phyloP scores from a whole-genome alignment of 441 rosid genomes.

The Euphorbia schlechtendalii region DNA sequence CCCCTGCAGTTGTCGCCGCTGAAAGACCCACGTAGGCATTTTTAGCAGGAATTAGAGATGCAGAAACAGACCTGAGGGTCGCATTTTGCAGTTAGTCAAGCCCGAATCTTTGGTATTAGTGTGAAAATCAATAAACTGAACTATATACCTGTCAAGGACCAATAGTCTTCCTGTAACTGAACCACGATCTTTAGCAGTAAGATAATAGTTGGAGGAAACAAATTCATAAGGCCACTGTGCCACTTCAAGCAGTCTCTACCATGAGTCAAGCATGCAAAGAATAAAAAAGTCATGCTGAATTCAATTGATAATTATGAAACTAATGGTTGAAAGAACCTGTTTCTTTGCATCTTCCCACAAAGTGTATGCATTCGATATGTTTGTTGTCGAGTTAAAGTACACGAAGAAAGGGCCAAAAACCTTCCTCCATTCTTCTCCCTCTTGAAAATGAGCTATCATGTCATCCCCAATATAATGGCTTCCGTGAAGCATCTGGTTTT shows the following conservation, averaged over 20 bases:
- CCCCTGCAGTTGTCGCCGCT: constrained; percentile 36
- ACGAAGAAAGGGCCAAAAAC: constrained; percentile 37
- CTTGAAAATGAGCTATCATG: constrained; percentile 26
- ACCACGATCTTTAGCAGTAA: constrained; percentile 34
- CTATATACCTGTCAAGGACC: constrained; percentile 38
- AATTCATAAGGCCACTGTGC: constrained; percentile 51
- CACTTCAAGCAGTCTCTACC: constrained; percentile 37
- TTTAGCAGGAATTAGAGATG: constrained; percentile 32
- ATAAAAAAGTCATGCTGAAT: not conserved
- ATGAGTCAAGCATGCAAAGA: not conserved
- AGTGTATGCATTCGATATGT: constrained; percentile 20
- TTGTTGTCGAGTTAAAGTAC: constrained; percentile 32
- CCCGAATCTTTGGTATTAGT: not conserved
- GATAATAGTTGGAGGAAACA: constrained; percentile 41
- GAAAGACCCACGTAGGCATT: constrained; percentile 45
- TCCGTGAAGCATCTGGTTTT: constrained; percentile 34
- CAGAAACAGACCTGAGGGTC: constrained; percentile 25
- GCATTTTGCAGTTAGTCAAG: not conserved
- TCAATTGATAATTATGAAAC: not conserved
- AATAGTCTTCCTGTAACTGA: constrained; percentile 34
- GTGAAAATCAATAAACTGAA: not conserved
- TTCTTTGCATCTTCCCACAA: constrained; percentile 52
- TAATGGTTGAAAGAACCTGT: constrained; percentile 26
- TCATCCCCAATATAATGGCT: constrained; percentile 31
- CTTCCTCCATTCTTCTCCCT: constrained; percentile 40